Percentiles rank a stretch among this genome's conserved stretches.
phyloP scores from a whole-genome alignment of 768 basidiomycete species.

The Galerina sulciceps region DNA sequence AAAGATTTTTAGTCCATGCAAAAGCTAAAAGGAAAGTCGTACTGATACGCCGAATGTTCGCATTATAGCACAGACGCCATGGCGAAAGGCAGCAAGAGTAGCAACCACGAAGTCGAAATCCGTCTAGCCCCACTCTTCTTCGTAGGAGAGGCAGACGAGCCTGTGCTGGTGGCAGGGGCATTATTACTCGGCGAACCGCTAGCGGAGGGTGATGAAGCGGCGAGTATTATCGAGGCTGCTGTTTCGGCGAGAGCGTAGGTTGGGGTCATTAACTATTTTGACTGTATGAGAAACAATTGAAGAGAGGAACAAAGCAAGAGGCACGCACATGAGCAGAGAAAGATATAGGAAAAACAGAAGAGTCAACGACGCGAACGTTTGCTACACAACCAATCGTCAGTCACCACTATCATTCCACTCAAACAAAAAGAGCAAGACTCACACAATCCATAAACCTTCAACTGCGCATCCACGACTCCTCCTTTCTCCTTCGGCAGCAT shows the following conservation, averaged over 20 bases:
- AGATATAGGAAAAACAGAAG: conserved; percentile 58
- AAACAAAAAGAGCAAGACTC: not conserved
- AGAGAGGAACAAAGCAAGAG: not conserved
- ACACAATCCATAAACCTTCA: conserved; percentile 36
- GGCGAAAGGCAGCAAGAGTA: no score
- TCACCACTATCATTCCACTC: not conserved
- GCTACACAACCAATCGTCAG: conserved; percentile 12
- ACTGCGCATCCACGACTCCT: conserved; percentile 35
- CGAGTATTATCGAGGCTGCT: conserved; percentile 1
- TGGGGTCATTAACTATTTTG: conserved; percentile 8
- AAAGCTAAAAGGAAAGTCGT: no score
- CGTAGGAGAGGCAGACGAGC: no score
- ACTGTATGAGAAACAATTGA: no score
- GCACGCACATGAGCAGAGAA: conserved; percentile 32
- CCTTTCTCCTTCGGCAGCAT: conserved; percentile 35
- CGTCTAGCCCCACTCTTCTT: no score
- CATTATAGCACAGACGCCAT: no score
- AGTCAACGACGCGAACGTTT: conserved; percentile 63
- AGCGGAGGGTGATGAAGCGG: not conserved
- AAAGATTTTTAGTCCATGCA: no score
- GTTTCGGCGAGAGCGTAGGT: conserved; percentile 9
- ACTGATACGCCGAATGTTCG: no score
- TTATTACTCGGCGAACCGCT: not conserved
- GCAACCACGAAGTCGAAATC: no score
- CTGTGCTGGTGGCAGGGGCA: no score